phyloP scores from a whole-genome alignment of 176 grass and related monocot genomes.

The Dendrocalamus sinicus region DNA sequence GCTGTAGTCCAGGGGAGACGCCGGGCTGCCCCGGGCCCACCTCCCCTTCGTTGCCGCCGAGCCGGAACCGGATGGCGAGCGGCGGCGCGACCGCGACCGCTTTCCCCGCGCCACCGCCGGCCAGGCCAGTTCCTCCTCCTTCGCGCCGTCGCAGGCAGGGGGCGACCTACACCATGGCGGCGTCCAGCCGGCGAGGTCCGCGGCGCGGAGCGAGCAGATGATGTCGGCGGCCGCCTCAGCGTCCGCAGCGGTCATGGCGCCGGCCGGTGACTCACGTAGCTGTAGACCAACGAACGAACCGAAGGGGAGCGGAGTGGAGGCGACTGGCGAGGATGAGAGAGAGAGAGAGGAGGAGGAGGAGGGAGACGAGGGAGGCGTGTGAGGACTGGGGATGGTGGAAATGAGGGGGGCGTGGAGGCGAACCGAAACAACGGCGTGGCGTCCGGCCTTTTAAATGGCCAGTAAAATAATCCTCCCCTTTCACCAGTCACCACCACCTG shows the following conservation, averaged over 20 bases:
- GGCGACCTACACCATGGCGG: constrained; percentile 35
- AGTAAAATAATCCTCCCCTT: constrained; percentile 38
- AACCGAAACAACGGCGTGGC: constrained; percentile 45
- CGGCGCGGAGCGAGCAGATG: constrained; percentile 49
- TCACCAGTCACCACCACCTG: background rate
- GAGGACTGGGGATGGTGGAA: constrained; percentile 39
- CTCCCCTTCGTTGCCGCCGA: background rate
- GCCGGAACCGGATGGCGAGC: constrained; percentile 28
- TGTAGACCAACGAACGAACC: background rate
- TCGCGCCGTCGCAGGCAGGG: background rate
- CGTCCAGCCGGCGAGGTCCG: constrained; percentile 50
- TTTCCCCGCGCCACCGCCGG: constrained; percentile 40
- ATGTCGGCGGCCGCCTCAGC: constrained; percentile 44
- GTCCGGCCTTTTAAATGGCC: constrained; percentile 50
- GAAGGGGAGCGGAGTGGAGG: background rate
- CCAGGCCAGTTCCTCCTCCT: constrained; percentile 11
- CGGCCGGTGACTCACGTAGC: background rate
- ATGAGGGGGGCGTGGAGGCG: constrained; percentile 44
- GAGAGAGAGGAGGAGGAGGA: background rate
- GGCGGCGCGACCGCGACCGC: constrained; percentile 51
- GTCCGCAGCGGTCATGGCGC: constrained; percentile 13
- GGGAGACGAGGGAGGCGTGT: background rate
- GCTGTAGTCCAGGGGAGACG: constrained; percentile 65
- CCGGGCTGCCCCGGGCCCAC: constrained; percentile 52
- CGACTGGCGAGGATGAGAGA: background rate